A percentile compares a stretch with the other conserved stretches of the same genome.
Conservation (phyloP, 148 eudicot species). For the Agrostemma githago region DNA sequence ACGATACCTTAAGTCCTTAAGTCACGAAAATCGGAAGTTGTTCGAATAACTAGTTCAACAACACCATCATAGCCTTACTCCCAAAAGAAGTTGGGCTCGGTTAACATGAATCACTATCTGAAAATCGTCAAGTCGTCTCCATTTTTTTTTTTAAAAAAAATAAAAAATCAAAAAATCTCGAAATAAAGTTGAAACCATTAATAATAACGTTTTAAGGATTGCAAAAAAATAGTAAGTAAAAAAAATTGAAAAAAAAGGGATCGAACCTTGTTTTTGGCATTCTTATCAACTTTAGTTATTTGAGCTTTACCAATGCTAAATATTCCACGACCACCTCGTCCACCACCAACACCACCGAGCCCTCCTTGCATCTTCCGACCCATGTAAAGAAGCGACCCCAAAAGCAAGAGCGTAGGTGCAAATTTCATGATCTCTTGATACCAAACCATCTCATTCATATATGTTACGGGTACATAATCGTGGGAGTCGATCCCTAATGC, state of each 20-base stretch:
- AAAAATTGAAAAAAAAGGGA: background rate
- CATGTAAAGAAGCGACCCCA: slow-evolving; percentile 66
- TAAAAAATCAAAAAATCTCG: too few species aligned
- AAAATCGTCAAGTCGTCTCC: too few species aligned
- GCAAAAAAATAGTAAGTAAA: too few species aligned
- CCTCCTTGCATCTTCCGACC: slow-evolving; percentile 85
- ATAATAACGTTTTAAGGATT: too few species aligned
- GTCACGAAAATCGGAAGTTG: background rate
- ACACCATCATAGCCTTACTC: too few species aligned
- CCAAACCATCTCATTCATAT: slow-evolving; percentile 67
- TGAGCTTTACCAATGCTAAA: slow-evolving; percentile 83
- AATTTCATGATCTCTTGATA: slow-evolving; percentile 62
- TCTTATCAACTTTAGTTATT: slow-evolving; percentile 69
- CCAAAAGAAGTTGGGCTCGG: too few species aligned
- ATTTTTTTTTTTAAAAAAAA: too few species aligned
- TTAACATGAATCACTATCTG: too few species aligned
- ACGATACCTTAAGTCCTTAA: background rate
- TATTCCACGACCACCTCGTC: slow-evolving; percentile 68
- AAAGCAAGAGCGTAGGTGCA: slow-evolving; percentile 64
- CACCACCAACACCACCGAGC: slow-evolving; percentile 64
- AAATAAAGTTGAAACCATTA: too few species aligned
- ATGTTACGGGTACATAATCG: slow-evolving; percentile 73
- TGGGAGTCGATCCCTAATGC: slow-evolving; percentile 65
- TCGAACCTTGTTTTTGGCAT: slow-evolving; percentile 73
- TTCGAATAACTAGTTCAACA: background rate